These are phyloP conservation scores for Aquilaria sinensis DNA, from an alignment of 345 rosid genomes.

Conservation along the genomic window DNA sequence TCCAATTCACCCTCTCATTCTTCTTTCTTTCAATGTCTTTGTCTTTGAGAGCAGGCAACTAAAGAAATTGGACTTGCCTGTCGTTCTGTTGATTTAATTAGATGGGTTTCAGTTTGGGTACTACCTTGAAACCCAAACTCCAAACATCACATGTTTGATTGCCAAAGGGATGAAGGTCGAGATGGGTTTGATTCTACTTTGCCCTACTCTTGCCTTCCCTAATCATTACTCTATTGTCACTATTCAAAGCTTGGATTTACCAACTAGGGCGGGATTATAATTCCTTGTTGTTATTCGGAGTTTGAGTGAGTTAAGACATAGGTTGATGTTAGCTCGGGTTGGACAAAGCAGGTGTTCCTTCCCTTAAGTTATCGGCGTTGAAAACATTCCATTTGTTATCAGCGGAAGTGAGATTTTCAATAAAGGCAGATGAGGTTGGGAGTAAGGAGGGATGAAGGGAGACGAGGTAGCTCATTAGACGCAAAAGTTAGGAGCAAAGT, in stretches of 20 bases:
- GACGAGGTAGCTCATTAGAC: too few relatives aligned
- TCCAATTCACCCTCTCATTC: not conserved
- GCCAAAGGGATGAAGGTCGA: slow-evolving; percentile 81
- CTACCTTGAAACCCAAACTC: slow-evolving; percentile 67
- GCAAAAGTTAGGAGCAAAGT: too few relatives aligned
- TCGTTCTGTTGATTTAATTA: slow-evolving; percentile 68
- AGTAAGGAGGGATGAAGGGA: too few relatives aligned
- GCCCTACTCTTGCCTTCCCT: slow-evolving; percentile 82
- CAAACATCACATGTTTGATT: slow-evolving; percentile 67
- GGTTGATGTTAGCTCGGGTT: too few relatives aligned
- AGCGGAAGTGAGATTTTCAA: too few relatives aligned
- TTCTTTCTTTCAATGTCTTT: not conserved
- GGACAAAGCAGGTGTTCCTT: too few relatives aligned
- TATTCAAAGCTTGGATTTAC: slow-evolving; percentile 21
- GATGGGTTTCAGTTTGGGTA: slow-evolving; percentile 96
- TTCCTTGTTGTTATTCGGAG: too few relatives aligned
- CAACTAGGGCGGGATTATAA: too few relatives aligned
- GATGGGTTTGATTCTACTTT: slow-evolving; percentile 78
- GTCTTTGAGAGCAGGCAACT: slow-evolving; percentile 31
- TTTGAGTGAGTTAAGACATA: too few relatives aligned
- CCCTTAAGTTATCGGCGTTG: too few relatives aligned
- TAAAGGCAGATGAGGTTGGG: too few relatives aligned
- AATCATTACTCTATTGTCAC: slow-evolving; percentile 92
- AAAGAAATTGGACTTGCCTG: slow-evolving; percentile 53
- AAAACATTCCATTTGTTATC: too few relatives aligned